A percentile compares a stretch with the other conserved stretches of the same genome.
Evolutionary conservation across 257 asterid genomes (phyloP).

Genomic region (Solanum sejunctum): DNA sequence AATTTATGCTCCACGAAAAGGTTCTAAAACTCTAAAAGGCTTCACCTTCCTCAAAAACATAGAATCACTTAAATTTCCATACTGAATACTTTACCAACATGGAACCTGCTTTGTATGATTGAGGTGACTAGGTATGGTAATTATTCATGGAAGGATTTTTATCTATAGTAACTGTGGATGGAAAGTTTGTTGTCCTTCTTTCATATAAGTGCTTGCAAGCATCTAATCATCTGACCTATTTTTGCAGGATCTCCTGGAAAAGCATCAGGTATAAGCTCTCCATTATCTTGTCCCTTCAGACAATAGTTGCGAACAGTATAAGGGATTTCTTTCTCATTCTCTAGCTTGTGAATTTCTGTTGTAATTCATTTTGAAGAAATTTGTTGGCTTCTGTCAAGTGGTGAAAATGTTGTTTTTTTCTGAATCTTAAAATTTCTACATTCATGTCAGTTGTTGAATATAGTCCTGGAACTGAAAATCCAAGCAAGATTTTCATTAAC

Average conservation of each 20-base stretch:
- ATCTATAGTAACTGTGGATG: neutral
- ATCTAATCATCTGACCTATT: constrained; percentile 9
- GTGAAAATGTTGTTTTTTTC: constrained; percentile 10
- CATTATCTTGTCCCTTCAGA: neutral
- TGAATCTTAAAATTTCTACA: constrained; percentile 13
- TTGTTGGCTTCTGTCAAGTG: constrained; percentile 11
- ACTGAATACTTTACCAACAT: neutral
- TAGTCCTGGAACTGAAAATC: constrained; percentile 23
- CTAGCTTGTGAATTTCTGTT: neutral
- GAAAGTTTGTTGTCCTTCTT: neutral
- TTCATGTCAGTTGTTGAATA: constrained; percentile 39
- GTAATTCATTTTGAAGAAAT: constrained; percentile 6
- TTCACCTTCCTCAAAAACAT: neutral
- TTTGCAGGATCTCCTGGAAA: constrained; percentile 36
- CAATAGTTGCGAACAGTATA: neutral
- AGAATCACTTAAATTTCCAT: neutral
- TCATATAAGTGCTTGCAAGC: neutral
- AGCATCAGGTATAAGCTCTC: constrained; percentile 10
- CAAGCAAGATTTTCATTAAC: constrained; percentile 27
- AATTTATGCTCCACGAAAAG: neutral
- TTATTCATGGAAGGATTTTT: neutral
- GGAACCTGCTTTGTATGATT: neutral
- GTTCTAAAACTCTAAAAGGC: neutral
- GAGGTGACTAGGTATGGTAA: neutral
- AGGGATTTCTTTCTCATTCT: neutral